Percentiles rank a stretch among this genome's conserved stretches.
These are phyloP conservation scores for Acer saccharum DNA, from an alignment of 345 rosid genomes.

Conservation along the genomic window DNA sequence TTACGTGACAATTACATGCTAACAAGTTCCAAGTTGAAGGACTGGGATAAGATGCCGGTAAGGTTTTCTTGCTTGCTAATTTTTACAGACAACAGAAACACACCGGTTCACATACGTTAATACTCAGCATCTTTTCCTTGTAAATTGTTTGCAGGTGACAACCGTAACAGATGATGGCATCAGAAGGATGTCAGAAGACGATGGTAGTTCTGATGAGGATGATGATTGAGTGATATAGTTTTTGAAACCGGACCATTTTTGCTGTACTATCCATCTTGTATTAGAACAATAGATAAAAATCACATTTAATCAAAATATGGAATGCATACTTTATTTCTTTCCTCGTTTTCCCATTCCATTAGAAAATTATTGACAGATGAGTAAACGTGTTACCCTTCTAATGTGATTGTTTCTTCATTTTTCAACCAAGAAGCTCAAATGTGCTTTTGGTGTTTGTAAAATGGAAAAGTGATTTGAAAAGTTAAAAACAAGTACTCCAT, in stretches of 20 bases:
- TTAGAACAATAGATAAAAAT: background rate
- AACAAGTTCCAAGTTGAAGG: slow-evolving; percentile 76
- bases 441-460: too few relatives aligned
- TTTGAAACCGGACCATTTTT: background rate
- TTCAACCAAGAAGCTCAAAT: background rate
- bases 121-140: background rate
- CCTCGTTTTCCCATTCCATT: background rate
- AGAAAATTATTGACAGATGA: background rate
- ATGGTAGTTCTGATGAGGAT: slow-evolving; percentile 59
- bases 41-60: slow-evolving; percentile 92
- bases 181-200: slow-evolving; percentile 55
- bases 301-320: background rate
- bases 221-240: slow-evolving; percentile 39
- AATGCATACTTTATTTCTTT: background rate
- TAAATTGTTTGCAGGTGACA: slow-evolving; percentile 46
- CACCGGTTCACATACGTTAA: background rate
- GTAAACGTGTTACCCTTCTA: background rate
- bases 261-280: background rate
- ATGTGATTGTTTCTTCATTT: background rate
- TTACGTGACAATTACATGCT: slow-evolving; percentile 89
- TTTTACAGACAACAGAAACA: background rate
- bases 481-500: too few relatives aligned
- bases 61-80: background rate
- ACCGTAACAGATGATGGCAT: slow-evolving; percentile 50
- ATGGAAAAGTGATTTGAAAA: background rate